Evolutionary conservation across 805 yeast genomes (phyloP).

Genomic region (Saccharomycopsis fermentans): DNA sequence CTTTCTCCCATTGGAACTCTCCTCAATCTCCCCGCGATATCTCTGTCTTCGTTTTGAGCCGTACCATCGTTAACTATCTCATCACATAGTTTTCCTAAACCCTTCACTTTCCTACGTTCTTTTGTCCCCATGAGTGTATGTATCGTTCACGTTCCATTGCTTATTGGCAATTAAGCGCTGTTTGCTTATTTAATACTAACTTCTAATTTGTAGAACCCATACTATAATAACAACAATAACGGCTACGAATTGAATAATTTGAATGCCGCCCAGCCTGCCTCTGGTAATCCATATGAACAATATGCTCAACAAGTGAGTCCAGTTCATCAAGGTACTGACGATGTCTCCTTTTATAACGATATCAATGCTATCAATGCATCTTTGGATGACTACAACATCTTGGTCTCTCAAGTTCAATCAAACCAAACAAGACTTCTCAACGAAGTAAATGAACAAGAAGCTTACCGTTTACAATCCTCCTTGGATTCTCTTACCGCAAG

Average conservation of each 20-base stretch:
- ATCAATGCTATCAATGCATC: slow-evolving; percentile 59
- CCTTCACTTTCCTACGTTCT: no score
- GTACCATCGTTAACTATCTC: no score
- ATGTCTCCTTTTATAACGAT: slow-evolving; percentile 57
- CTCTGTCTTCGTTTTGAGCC: no score
- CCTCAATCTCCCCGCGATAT: no score
- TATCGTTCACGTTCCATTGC: no score
- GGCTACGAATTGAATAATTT: background rate
- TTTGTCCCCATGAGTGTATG: background rate
- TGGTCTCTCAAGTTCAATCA: slow-evolving; percentile 58
- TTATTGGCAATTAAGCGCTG: no score
- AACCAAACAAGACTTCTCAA: slow-evolving; percentile 62
- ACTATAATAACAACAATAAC: slow-evolving; percentile 2
- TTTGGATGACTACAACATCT: slow-evolving; percentile 58
- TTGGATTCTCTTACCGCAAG: slow-evolving; percentile 70
- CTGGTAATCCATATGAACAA: background rate
- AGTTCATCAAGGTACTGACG: slow-evolving; percentile 31
- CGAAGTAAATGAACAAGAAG: slow-evolving; percentile 64
- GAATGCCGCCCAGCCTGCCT: background rate
- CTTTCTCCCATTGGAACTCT: no score
- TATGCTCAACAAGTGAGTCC: background rate
- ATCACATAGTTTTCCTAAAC: no score
- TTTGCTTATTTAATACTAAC: background rate
- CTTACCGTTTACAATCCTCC: slow-evolving; percentile 58
- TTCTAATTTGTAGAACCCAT: background rate